These are phyloP conservation scores for Sporothrix phasma DNA, from an alignment of 2,329 filamentous ascomycete genomes.

Conservation along the genomic window DNA sequence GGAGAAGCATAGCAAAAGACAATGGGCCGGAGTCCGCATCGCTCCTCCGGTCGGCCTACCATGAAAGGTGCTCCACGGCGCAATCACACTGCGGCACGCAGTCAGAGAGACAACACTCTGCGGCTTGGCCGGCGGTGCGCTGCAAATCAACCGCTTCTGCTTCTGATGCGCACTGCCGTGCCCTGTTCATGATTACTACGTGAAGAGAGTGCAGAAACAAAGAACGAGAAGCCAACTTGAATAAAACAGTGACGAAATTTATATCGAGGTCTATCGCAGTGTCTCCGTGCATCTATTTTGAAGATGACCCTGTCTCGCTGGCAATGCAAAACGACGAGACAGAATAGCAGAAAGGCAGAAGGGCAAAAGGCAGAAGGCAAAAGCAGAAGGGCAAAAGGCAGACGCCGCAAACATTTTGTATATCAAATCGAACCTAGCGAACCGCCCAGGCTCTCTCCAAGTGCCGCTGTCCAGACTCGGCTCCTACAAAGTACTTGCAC, in stretches of 20 bases:
- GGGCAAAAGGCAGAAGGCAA: background rate
- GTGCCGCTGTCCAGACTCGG: background rate
- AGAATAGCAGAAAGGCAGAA: too few species aligned
- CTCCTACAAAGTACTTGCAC: slow-evolving; percentile 4
- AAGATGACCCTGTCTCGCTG: background rate
- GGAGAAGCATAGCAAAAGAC: background rate
- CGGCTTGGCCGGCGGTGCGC: background rate
- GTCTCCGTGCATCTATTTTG: slow-evolving; percentile 3
- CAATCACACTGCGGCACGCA: background rate
- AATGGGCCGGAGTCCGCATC: background rate
- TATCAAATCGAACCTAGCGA: background rate
- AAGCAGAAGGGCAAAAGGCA: background rate
- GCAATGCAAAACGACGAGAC: background rate
- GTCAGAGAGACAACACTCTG: background rate
- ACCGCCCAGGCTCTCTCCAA: background rate
- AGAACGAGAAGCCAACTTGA: background rate
- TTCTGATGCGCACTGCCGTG: background rate
- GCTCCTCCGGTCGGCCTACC: background rate
- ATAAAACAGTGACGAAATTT: background rate
- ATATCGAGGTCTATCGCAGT: background rate
- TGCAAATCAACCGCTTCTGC: slow-evolving; percentile 3
- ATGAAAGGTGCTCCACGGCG: background rate
- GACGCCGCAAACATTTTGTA: background rate
- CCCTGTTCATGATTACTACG: background rate
- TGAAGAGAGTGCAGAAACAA: background rate